Evolutionary conservation across 1,284 basidiomycete species (phyloP), one percentile per base, ranked within the genome.

Genomic region (Fomitopsis palustris): DNA sequence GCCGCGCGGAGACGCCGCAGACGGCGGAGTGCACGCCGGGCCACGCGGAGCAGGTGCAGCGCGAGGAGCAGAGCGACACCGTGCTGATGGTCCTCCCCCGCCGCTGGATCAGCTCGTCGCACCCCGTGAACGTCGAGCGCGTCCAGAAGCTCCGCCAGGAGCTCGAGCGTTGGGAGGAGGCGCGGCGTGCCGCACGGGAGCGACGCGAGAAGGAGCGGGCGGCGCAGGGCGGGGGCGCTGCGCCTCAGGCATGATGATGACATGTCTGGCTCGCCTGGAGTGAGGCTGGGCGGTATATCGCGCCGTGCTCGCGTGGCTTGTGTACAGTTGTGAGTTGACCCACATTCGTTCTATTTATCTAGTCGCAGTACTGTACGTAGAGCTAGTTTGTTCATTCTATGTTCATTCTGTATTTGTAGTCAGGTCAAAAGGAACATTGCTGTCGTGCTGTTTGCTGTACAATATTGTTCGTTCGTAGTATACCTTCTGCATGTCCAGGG

Each of bases 71-170:
- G 37, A 37, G 35, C 35, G 35, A 37, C 16, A 60, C 42, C 7
- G 25, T 31, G 31, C 33, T 37, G 49, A 25, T 33, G 29, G 8
- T 17, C 27, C 53, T 61, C 41, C 61, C 57, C 66, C 67, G 64
- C 60, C 74, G 45, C 38, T 67, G 66, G 66, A 58, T 67, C 51
- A 81, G 85, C 23, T 71, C 75, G 29, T 71, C 77, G 3, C 90
- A 93, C 72, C 90, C 90, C 7, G 75, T 86, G 37, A 80, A 84
- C 45, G 80, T 83, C 60, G 76, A 81, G 38, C 78, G 91, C 39
- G 78, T 87, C 12, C 73, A 79, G 58, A 78, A 79, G 51, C 75
- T 92, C 57, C 80, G 78, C 65, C 72, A 77, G 16, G 91, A 93
- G 76, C 77, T 93, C 27, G 74, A 76, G 35, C 72, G 86, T 43